phyloP scores from a whole-genome alignment of 139 green algal species.

The Chlamydomonas incerta region DNA sequence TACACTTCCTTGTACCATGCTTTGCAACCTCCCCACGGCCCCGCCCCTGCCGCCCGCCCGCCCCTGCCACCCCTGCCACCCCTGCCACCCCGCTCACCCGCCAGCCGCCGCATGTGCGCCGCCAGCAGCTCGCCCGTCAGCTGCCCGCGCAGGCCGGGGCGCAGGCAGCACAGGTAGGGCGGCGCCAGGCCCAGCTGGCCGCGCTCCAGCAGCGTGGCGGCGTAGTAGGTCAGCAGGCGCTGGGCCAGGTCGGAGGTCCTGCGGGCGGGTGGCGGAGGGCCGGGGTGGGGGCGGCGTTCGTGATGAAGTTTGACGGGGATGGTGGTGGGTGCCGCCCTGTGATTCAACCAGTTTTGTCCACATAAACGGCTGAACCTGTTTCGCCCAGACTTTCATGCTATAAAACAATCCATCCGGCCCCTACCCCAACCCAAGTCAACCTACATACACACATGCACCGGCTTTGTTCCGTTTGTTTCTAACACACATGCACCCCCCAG shows the following conservation, averaged over 20 bases:
- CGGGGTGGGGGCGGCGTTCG: background rate
- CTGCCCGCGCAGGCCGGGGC: constrained; percentile 28
- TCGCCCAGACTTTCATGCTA: too few species aligned
- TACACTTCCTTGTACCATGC: too few species aligned
- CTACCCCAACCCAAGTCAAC: too few species aligned
- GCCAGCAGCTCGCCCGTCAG: constrained; percentile 41
- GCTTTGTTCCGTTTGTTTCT: too few species aligned
- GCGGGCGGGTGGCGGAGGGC: background rate
- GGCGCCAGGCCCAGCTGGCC: constrained; percentile 46
- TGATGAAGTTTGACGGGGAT: too few species aligned
- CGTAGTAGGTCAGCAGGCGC: constrained; percentile 46
- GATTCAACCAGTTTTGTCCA: too few species aligned
- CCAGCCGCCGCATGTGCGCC: constrained; percentile 9
- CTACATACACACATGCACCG: too few species aligned
- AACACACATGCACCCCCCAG: too few species aligned
- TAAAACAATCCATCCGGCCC: too few species aligned
- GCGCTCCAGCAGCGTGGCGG: constrained; percentile 47
- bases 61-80: background rate
- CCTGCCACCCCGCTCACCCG: background rate
- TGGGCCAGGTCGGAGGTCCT: constrained; percentile 8
- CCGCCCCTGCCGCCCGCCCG: background rate
- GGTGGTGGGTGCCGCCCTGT: too few species aligned
- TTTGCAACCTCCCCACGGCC: too few species aligned
- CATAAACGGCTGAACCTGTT: too few species aligned
- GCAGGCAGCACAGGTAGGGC: constrained; percentile 72